phyloP scores from a whole-genome alignment of 1,284 basidiomycete species.

The Sporisorium graminicola region DNA sequence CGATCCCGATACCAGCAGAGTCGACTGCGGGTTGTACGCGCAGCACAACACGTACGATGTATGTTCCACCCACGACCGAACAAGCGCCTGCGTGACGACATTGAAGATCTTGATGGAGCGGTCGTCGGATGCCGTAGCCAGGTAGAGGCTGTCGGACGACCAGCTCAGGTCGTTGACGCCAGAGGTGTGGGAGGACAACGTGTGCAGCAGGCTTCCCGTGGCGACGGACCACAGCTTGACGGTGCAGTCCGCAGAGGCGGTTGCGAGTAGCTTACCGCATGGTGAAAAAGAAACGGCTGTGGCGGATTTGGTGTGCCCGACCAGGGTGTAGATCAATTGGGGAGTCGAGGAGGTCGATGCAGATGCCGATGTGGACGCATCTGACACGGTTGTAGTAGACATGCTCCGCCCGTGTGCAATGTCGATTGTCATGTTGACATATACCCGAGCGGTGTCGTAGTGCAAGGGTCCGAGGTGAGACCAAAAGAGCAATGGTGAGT shows the following conservation, averaged over 20 bases:
- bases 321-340: slow-evolving; percentile 68
- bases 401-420: background rate
- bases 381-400: background rate
- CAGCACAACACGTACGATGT: slow-evolving; percentile 94
- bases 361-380: background rate
- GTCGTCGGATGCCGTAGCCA: slow-evolving; percentile 65
- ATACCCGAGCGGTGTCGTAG: background rate
- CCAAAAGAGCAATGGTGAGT: too few species aligned
- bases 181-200: slow-evolving; percentile 32
- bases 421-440: slow-evolving; percentile 22
- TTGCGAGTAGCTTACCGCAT: slow-evolving; percentile 70
- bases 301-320: slow-evolving; percentile 71
- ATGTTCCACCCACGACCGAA: slow-evolving; percentile 77
- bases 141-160: slow-evolving; percentile 57
- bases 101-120: slow-evolving; percentile 53
- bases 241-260: slow-evolving; percentile 69
- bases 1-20: slow-evolving; percentile 88
- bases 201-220: slow-evolving; percentile 47
- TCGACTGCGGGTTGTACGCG: slow-evolving; percentile 88
- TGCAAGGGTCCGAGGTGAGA: background rate
- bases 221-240: slow-evolving; percentile 63
- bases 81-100: slow-evolving; percentile 21
- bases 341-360: slow-evolving; percentile 1
- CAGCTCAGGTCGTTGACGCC: slow-evolving; percentile 64
- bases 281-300: slow-evolving; percentile 72